A percentile compares a stretch with the other conserved stretches of the same genome.
These are phyloP conservation scores for Handroanthus guayacan DNA, from an alignment of 257 asterid species.

Conservation along the genomic window DNA sequence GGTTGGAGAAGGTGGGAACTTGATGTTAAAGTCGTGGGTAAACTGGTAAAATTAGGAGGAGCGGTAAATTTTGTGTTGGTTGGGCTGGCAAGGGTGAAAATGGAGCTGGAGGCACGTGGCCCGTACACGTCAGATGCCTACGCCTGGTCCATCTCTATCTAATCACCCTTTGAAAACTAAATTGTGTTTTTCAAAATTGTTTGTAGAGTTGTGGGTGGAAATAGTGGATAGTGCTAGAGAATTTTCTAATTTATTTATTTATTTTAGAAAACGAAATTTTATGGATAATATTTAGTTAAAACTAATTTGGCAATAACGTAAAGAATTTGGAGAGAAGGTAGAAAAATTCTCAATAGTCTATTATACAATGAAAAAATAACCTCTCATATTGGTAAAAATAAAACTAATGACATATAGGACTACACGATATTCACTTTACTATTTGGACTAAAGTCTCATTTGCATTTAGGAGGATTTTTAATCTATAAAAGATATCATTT, in stretches of 20 bases:
- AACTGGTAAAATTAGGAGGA: not conserved
- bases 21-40: slow-evolving; percentile 1
- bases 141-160: slow-evolving; percentile 29
- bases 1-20: slow-evolving; percentile 1
- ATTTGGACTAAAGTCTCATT: too few species aligned
- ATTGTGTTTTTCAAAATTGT: not conserved
- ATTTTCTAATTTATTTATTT: not conserved
- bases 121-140: slow-evolving; percentile 31
- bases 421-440: too few species aligned
- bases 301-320: not conserved
- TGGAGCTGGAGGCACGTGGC: slow-evolving; percentile 36
- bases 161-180: not conserved
- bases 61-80: not conserved
- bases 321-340: not conserved
- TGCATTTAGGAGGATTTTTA: too few species aligned
- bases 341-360: too few species aligned
- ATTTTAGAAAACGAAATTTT: not conserved
- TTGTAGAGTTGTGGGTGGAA: not conserved
- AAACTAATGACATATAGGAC: too few species aligned
- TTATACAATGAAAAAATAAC: too few species aligned
- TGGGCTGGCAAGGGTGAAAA: slow-evolving; percentile 26
- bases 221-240: not conserved
- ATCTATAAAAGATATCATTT: too few species aligned
- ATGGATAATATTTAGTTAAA: not conserved
- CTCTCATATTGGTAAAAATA: too few species aligned